A percentile compares a stretch with the other conserved stretches of the same genome.
These are phyloP conservation scores for Arthrobotrys iridis DNA, from an alignment of 2,329 filamentous ascomycete genomes.

Conservation along the genomic window DNA sequence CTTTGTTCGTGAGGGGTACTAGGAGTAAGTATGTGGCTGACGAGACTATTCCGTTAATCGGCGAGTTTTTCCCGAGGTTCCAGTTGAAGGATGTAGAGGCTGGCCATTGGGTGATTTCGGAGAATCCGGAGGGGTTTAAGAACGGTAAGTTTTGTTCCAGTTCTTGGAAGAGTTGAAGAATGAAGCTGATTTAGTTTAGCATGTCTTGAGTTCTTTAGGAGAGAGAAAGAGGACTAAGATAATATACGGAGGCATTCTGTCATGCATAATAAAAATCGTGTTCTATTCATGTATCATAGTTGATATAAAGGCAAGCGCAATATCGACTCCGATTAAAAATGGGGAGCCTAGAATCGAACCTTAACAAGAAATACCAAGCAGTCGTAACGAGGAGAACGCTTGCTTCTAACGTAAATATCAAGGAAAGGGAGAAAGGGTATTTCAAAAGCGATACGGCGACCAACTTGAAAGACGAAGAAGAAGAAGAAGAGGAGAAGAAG, in stretches of 20 bases:
- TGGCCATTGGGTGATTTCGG: constrained; percentile 90
- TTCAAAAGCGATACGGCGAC: constrained; percentile 4
- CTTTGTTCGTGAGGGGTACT: constrained; percentile 82
- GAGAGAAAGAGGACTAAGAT: constrained; percentile 34
- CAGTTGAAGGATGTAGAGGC: constrained; percentile 77
- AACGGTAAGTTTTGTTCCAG: constrained; percentile 67
- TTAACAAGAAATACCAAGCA: constrained; percentile 30
- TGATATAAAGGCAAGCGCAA: constrained; percentile 23
- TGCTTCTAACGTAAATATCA: constrained; percentile 55
- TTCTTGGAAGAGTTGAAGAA: background rate
- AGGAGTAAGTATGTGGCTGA: constrained; percentile 81
- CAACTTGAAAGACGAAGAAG: background rate
- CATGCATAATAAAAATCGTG: too few species aligned
- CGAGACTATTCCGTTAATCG: constrained; percentile 80
- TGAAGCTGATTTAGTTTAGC: constrained; percentile 19
- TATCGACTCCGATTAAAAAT: constrained; percentile 18
- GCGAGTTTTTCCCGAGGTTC: constrained; percentile 83
- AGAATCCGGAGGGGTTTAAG: constrained; percentile 81
- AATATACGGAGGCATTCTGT: background rate
- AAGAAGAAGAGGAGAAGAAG: constrained; percentile 1
- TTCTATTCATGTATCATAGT: constrained; percentile 40
- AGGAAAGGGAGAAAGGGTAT: constrained; percentile 45
- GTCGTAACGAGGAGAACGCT: constrained; percentile 33
- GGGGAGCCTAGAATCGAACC: background rate
- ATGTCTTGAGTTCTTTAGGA: constrained; percentile 44